A percentile compares a stretch with the other conserved stretches of the same genome.
phyloP scores from a whole-genome alignment of 2,329 filamentous ascomycete genomes.

The Ambrosiella cleistominuta region DNA sequence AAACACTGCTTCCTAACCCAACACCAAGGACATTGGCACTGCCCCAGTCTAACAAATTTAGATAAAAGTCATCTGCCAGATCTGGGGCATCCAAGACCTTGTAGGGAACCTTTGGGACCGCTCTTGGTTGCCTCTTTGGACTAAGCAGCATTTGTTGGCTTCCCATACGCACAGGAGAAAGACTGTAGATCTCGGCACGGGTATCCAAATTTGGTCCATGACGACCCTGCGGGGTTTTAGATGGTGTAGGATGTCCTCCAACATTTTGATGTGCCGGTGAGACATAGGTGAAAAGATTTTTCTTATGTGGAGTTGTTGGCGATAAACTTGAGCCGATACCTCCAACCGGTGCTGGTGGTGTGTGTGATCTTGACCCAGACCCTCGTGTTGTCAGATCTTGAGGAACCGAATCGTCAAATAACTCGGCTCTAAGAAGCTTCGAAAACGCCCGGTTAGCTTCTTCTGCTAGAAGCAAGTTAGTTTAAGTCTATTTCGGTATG shows the following conservation, averaged over 20 bases:
- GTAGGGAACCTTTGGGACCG: conserved; percentile 90
- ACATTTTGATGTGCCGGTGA: conserved; percentile 55
- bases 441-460: conserved; percentile 92
- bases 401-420: conserved; percentile 81
- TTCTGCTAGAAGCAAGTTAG: conserved; percentile 38
- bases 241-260: conserved; percentile 71
- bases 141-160: conserved; percentile 89
- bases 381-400: conserved; percentile 29
- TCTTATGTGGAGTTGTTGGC: conserved; percentile 84
- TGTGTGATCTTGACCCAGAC: conserved; percentile 37
- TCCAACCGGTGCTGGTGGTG: conserved; percentile 51
- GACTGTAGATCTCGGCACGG: conserved; percentile 80
- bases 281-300: conserved; percentile 80
- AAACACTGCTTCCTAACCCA: conserved; percentile 80
- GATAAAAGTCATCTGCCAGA: conserved; percentile 89
- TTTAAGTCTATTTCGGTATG: background rate
- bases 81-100: conserved; percentile 96
- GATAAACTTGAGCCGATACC: conserved; percentile 60
- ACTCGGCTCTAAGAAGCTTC: conserved; percentile 67
- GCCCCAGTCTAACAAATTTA: conserved; percentile 96
- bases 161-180: conserved; percentile 82
- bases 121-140: conserved; percentile 70
- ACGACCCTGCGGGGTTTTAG: conserved; percentile 73
- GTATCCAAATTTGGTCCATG: conserved; percentile 80
- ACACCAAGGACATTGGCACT: conserved; percentile 88